A percentile compares a stretch with the other conserved stretches of the same genome.
These are phyloP conservation scores for Podaxis rugospora DNA, from an alignment of 768 basidiomycete genomes.

Conservation along the genomic window DNA sequence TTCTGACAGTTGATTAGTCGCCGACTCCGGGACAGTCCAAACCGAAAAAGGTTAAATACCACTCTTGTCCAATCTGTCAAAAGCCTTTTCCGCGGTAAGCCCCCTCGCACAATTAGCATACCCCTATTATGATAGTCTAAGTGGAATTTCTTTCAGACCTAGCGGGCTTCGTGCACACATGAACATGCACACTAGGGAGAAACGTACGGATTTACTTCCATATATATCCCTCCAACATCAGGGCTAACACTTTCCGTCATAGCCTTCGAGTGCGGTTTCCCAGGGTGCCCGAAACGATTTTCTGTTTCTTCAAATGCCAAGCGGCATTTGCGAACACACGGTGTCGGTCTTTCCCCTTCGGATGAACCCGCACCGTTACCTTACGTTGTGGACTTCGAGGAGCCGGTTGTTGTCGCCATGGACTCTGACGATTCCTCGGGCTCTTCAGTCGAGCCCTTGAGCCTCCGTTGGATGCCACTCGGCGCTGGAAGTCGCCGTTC, in stretches of 20 bases:
- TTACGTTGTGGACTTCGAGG: slow-evolving; percentile 26
- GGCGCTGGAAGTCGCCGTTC: slow-evolving; percentile 12
- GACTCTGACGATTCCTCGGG: neutral
- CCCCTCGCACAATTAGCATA: neutral
- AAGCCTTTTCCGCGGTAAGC: slow-evolving; percentile 30
- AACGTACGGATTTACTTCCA: slow-evolving; percentile 20
- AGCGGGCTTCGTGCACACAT: slow-evolving; percentile 30
- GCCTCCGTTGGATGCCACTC: slow-evolving; percentile 12
- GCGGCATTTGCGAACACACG: slow-evolving; percentile 60
- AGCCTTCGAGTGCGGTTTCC: slow-evolving; percentile 41
- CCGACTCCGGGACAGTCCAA: slow-evolving; percentile 12
- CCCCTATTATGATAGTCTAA: neutral
- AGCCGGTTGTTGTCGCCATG: slow-evolving; percentile 19
- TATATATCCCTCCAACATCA: neutral
- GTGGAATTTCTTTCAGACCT: slow-evolving; percentile 18
- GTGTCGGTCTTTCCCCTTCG: slow-evolving; percentile 31
- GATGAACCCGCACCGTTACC: slow-evolving; percentile 16
- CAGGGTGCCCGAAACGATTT: slow-evolving; percentile 50
- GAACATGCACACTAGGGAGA: slow-evolving; percentile 31
- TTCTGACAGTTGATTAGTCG: slow-evolving; percentile 1
- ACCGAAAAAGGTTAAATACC: slow-evolving; percentile 31
- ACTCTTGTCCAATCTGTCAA: slow-evolving; percentile 27
- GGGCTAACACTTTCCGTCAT: neutral
- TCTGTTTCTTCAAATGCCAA: slow-evolving; percentile 65
- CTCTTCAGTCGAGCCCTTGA: neutral